Base-by-base conservation (phyloP, 768 basidiomycete species). In the Mycena capillaripes region DNA sequence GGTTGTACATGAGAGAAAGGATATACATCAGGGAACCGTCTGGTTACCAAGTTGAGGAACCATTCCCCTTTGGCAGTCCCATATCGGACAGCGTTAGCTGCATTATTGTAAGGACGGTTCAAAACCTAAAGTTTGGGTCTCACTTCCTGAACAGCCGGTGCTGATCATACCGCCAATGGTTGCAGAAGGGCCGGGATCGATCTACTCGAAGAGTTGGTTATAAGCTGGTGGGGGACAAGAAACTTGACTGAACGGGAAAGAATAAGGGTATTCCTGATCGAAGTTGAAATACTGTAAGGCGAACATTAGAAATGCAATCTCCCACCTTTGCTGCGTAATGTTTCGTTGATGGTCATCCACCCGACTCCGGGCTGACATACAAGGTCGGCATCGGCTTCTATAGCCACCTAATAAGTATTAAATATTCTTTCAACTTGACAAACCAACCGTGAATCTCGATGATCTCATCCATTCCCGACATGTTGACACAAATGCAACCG, bases 1-100 rank as follows among this genome's bases (percentile, higher is more conserved):
- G n/a, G 19, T 23, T 5, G 4, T 19, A 16, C 27, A 4, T 59
- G 0, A 40, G 57, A 42, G 4, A 65, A n/a, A 27, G n/a, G 27
- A 17, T 12, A 42, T 3, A 34, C 38, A 38, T 1, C 27, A 23
- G 19, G 11, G 23, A 27, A 14, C 46, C 9, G 48, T 14, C n/a
- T 21, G 10, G n/a, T 34, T 44, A 66, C 65, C 92, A 96, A 70
- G 75, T 96, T 97, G 48, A 97, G 83, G 77, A 97, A 95, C 96
- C 95, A 97, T 82, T 97, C 95, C 0, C 86, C 94, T 78, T 93
- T 95, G 0, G 95, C 95, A 9, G 95, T 97, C 12, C 95, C 96
- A 78, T 96, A 97, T 27, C 95, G 84, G 1, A 95, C 94, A 2
- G 94, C 93, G 74, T 94, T 95, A 0, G 93, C 93, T 89, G 21